Evolutionary conservation across 192 early-diverging fungal genomes (phyloP).

Genomic region (Entomortierella lignicola): DNA sequence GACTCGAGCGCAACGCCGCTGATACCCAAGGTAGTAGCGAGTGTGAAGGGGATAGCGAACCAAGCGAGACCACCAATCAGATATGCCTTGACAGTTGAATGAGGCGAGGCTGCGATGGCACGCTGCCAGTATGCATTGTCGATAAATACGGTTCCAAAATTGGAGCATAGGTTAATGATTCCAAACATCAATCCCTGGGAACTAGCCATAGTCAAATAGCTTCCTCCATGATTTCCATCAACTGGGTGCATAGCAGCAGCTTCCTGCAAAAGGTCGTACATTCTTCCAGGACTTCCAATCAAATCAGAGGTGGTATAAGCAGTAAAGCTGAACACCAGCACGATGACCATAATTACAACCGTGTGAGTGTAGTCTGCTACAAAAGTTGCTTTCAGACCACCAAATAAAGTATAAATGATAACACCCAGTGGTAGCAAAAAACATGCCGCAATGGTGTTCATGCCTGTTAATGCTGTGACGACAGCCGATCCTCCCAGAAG

Average conservation of each 20-base stretch:
- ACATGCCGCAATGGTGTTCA: constrained; percentile 70
- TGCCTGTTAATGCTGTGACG: constrained; percentile 71
- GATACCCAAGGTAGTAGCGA: constrained; percentile 78
- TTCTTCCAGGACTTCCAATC: constrained; percentile 72
- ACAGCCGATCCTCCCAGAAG: constrained; percentile 78
- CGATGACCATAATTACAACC: constrained; percentile 75
- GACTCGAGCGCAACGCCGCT: constrained; percentile 73
- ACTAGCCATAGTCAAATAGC: constrained; percentile 73
- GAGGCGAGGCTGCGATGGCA: constrained; percentile 75
- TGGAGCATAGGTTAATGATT: constrained; percentile 80
- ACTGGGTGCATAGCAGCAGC: constrained; percentile 66
- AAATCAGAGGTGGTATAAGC: constrained; percentile 68
- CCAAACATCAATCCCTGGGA: constrained; percentile 76
- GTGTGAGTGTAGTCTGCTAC: constrained; percentile 80
- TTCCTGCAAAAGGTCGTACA: constrained; percentile 73
- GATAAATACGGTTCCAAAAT: constrained; percentile 82
- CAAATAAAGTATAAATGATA: constrained; percentile 72
- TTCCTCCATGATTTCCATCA: constrained; percentile 67
- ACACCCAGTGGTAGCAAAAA: constrained; percentile 78
- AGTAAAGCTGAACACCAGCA: constrained; percentile 74
- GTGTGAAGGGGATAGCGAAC: constrained; percentile 81
- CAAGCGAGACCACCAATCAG: constrained; percentile 80
- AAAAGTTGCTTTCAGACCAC: constrained; percentile 81
- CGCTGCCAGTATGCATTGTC: constrained; percentile 84
- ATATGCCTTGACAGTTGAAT: constrained; percentile 75